Evolutionary conservation across 108 stramenopile species (phyloP).

Genomic region (Skeletonema marinoi): DNA sequence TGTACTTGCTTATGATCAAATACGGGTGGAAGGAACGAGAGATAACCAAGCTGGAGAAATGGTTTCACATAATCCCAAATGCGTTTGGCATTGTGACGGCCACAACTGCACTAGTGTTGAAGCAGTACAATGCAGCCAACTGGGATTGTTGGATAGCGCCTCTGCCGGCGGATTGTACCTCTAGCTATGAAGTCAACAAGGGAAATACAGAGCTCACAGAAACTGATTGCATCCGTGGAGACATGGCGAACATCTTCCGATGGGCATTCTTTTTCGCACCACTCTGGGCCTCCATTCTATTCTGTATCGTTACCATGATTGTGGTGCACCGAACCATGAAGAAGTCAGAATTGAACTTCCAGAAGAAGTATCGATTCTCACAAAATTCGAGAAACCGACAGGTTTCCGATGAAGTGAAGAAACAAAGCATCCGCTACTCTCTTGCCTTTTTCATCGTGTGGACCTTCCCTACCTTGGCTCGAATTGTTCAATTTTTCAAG

Average conservation of each 20-base stretch:
- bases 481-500: constrained; percentile 17
- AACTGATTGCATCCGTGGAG: constrained; percentile 24
- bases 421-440: constrained; percentile 16
- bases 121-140: constrained; percentile 26
- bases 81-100: constrained; percentile 15
- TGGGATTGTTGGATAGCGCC: constrained; percentile 44
- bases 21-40: constrained; percentile 19
- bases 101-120: constrained; percentile 10
- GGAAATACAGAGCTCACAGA: constrained; percentile 16
- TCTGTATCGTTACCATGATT: constrained; percentile 17
- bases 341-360: neutral
- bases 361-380: neutral
- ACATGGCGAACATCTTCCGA: constrained; percentile 26
- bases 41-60: constrained; percentile 3
- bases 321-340: neutral
- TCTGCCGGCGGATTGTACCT: constrained; percentile 15
- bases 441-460: constrained; percentile 17
- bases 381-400: neutral
- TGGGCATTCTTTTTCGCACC: constrained; percentile 24
- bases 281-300: constrained; percentile 15
- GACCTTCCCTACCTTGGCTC: constrained; percentile 15
- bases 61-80: constrained; percentile 8
- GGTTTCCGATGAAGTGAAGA: constrained; percentile 10
- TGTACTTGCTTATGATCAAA: constrained; percentile 17
- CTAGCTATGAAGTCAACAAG: constrained; percentile 19